Evolutionary conservation across 257 asterid genomes (phyloP), one percentile per base, ranked within the genome.

Genomic region (Euphrasia confusa): DNA sequence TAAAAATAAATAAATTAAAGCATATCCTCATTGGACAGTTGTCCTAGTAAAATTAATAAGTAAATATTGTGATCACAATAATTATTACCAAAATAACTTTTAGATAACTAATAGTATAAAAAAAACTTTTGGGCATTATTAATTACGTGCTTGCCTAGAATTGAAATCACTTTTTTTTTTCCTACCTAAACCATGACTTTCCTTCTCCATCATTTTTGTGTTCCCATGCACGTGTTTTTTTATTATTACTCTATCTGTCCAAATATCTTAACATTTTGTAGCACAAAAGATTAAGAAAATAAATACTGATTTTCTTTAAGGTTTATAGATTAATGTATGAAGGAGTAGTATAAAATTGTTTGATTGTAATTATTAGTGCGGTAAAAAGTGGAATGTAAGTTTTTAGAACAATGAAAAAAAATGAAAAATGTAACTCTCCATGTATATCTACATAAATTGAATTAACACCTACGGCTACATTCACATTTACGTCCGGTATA

Each of bases 101-200:
- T 21, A 21, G 24, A 13, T 3, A 47, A 47, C 2, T 3, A 13
- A 47, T 13, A 9, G 15, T 12, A 1, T 6, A 12, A 47, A 11
- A 47, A 47, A 47, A 7, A 37, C 26, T 33, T 80, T 77, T 77
- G 77, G 81, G 77, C 68, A 68, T 80, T 73, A 71, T 80, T 45
- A 45, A 71, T 80, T 45, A 45, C 17, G 67, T 75, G 71, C 57
- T 56, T 76, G 37, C 73, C 70, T 61, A 60, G 79, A 75, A 75
- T 61, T 56, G 79, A 75, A 75, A 72, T 68, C 63, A 63, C 17
- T 44, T 45, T 30, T 28, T 47, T 58, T 69, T 63, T 72, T 72
- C 81, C 73, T 69, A 81, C 86, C 86, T 81, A 81, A 78, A 78
- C 79, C 58, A n/a, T 54, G 82, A 80, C 85, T 80, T 80, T 74